These are phyloP conservation scores for Hypericum androsaemum DNA, from an alignment of 345 rosid genomes.

Conservation along the genomic window DNA sequence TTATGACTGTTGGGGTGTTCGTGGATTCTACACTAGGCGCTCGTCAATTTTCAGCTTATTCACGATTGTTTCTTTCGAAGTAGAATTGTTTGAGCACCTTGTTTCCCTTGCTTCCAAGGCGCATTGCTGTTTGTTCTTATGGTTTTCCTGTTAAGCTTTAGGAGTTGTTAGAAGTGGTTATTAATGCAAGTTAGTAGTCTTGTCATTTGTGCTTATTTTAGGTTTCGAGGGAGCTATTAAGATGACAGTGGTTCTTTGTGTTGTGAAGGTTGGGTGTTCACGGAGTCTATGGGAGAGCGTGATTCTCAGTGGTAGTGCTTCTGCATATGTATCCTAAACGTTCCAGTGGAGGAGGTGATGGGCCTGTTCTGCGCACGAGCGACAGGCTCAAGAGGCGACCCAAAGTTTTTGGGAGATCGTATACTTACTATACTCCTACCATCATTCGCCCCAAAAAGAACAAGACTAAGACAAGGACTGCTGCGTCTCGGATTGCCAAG, in stretches of 20 bases:
- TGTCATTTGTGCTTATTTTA: neutral
- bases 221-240: slow-evolving; percentile 6
- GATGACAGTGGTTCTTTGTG: neutral
- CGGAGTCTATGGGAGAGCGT: slow-evolving; percentile 42
- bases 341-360: slow-evolving; percentile 69
- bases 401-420: slow-evolving; percentile 47
- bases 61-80: too few species aligned
- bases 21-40: too few species aligned
- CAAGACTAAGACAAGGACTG: slow-evolving; percentile 79
- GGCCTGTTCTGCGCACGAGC: slow-evolving; percentile 72
- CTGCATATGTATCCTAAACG: slow-evolving; percentile 72
- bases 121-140: too few species aligned
- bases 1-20: too few species aligned
- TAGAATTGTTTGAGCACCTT: too few species aligned
- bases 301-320: slow-evolving; percentile 27
- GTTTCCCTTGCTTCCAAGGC: too few species aligned
- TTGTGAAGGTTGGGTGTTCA: slow-evolving; percentile 13
- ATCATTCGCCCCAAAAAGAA: slow-evolving; percentile 51
- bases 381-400: slow-evolving; percentile 94
- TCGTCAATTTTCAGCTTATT: too few species aligned
- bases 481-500: slow-evolving; percentile 89
- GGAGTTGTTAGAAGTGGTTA: too few species aligned
- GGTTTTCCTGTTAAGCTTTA: too few species aligned
- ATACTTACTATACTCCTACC: slow-evolving; percentile 54
- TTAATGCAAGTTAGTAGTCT: too few species aligned